A percentile compares a stretch with the other conserved stretches of the same genome.
These are phyloP conservation scores for Lenwebbia sp. DNA, from an alignment of 345 rosid genomes.

Conservation along the genomic window DNA sequence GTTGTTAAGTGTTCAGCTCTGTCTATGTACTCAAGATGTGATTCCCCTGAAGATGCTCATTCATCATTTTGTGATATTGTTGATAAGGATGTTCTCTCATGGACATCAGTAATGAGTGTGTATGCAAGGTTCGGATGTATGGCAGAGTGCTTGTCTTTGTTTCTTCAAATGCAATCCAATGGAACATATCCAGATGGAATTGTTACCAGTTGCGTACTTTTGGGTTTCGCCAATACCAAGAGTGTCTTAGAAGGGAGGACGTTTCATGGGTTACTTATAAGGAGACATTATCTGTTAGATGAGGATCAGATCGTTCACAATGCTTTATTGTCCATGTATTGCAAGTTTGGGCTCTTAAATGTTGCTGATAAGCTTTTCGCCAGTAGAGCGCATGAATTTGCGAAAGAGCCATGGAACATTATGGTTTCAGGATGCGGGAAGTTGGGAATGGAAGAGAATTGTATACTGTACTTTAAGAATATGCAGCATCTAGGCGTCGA, in stretches of 20 bases:
- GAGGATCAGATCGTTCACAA: slow-evolving; percentile 20
- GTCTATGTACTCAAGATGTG: slow-evolving; percentile 46
- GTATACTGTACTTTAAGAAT: slow-evolving; percentile 35
- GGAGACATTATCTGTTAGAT: slow-evolving; percentile 29
- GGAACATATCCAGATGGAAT: slow-evolving; percentile 38
- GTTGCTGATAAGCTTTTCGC: slow-evolving; percentile 36
- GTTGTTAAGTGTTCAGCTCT: slow-evolving; percentile 33
- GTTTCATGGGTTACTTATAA: slow-evolving; percentile 42
- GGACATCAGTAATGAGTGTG: slow-evolving; percentile 58
- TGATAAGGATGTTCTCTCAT: slow-evolving; percentile 43
- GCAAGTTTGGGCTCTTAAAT: slow-evolving; percentile 37
- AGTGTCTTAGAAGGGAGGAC: slow-evolving; percentile 35
- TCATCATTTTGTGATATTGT: slow-evolving; percentile 36
- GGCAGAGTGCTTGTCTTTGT: slow-evolving; percentile 28
- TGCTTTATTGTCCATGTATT: slow-evolving; percentile 51
- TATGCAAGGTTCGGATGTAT: slow-evolving; percentile 38
- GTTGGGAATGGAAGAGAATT: slow-evolving; percentile 25
- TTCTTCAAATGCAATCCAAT: slow-evolving; percentile 45
- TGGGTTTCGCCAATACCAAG: slow-evolving; percentile 35
- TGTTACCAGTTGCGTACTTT: slow-evolving; percentile 44
- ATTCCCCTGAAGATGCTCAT: slow-evolving; percentile 27
- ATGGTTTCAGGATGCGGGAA: slow-evolving; percentile 45
- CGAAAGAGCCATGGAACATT: slow-evolving; percentile 35
- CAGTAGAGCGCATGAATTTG: slow-evolving; percentile 2
- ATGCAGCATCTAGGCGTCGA: slow-evolving; percentile 28